A percentile compares a stretch with the other conserved stretches of the same genome.
These are phyloP conservation scores for Fibroporia radiculosa DNA, from an alignment of 768 basidiomycete species.

Conservation along the genomic window DNA sequence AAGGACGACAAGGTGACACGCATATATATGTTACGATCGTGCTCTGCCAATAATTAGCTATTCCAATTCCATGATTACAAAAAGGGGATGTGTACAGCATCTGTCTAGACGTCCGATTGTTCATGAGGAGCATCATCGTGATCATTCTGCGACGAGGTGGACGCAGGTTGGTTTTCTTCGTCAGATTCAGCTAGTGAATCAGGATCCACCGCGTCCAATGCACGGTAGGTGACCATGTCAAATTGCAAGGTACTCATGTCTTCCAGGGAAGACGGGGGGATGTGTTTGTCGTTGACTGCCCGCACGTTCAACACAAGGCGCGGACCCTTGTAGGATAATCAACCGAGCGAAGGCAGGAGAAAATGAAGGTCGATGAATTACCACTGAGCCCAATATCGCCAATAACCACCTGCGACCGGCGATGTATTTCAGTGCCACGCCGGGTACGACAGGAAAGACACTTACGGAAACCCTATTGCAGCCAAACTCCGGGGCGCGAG, in stretches of 20 bases:
- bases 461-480: conserved; percentile 10
- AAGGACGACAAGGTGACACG: too few species aligned
- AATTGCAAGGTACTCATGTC: background rate
- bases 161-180: too few species aligned
- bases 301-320: conserved; percentile 12
- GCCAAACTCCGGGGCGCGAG: conserved; percentile 8
- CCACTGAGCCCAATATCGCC: conserved; percentile 8
- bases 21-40: too few species aligned
- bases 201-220: background rate
- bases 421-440: background rate
- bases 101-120: too few species aligned
- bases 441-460: background rate
- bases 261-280: background rate
- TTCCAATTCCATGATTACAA: too few species aligned
- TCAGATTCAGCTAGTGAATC: background rate
- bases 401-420: conserved; percentile 7
- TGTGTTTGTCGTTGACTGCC: background rate
- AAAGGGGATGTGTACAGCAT: too few species aligned
- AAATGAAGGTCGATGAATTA: background rate
- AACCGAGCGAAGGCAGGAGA: background rate
- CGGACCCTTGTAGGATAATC: conserved; percentile 5
- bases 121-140: too few species aligned
- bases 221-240: background rate
- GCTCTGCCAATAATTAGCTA: too few species aligned
- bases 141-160: too few species aligned